A percentile compares a stretch with the other conserved stretches of the same genome.
These are phyloP conservation scores for Cytospora chrysosperma DNA, from an alignment of 2,329 filamentous ascomycete genomes.

Conservation along the genomic window DNA sequence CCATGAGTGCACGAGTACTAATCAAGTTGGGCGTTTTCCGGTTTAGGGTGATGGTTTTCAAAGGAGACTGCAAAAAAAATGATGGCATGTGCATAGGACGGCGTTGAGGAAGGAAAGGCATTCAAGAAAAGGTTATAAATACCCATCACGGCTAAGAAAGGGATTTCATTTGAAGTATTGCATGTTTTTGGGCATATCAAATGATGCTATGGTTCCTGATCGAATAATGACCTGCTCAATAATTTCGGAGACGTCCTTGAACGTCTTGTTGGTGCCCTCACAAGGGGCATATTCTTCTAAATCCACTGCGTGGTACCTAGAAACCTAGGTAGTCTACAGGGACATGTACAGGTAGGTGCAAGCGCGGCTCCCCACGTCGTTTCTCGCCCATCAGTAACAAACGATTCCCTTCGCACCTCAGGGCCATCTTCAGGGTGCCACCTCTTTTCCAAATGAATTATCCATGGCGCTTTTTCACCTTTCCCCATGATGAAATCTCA, in stretches of 20 bases:
- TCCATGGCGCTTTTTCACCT: slow-evolving; percentile 4
- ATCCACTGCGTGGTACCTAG: slow-evolving; percentile 2
- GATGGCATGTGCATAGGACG: slow-evolving; percentile 10
- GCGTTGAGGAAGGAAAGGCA: slow-evolving; percentile 11
- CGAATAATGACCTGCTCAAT: slow-evolving; percentile 6
- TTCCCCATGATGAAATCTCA: background rate
- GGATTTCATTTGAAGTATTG: background rate
- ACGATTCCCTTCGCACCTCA: background rate
- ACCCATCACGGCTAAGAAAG: slow-evolving; percentile 12
- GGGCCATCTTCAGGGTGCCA: background rate
- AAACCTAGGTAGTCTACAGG: no score
- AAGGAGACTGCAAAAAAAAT: background rate
- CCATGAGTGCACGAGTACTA: slow-evolving; percentile 17
- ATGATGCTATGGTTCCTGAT: slow-evolving; percentile 9
- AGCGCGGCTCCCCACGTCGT: slow-evolving; percentile 4
- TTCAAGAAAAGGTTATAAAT: slow-evolving; percentile 10
- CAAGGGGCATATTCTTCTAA: background rate
- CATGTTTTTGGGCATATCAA: slow-evolving; percentile 3
- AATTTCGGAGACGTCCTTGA: slow-evolving; percentile 6
- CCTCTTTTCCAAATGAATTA: background rate
- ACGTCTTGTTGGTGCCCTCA: background rate
- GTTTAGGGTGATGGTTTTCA: slow-evolving; percentile 6
- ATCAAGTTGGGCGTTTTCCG: slow-evolving; percentile 20
- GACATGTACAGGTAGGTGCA: slow-evolving; percentile 9
- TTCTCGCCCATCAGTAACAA: background rate